Evolutionary conservation across 805 yeast genomes (phyloP).

Genomic region (Clavispora asparagi): DNA sequence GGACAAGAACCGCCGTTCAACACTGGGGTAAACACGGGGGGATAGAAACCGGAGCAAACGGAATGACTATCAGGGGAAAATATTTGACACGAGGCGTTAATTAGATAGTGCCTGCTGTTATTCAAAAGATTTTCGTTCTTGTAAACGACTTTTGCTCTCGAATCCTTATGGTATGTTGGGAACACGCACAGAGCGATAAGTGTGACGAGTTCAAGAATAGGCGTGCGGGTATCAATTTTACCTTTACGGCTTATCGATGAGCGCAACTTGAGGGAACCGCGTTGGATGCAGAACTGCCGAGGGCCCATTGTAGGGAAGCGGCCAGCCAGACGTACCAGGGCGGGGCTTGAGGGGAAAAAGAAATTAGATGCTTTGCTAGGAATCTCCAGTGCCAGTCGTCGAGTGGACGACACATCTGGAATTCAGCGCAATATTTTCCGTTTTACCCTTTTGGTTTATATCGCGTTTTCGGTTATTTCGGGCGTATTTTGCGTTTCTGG

Average conservation of each 20-base stretch:
- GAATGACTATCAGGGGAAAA: not conserved
- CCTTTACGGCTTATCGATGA: not conserved
- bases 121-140: not conserved
- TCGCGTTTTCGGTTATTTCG: too few relatives aligned
- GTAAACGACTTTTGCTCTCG: not conserved
- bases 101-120: not conserved
- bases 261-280: not conserved
- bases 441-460: too few relatives aligned
- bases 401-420: too few relatives aligned
- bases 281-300: not conserved
- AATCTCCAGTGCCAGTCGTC: too few relatives aligned
- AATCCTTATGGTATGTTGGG: not conserved
- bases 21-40: not conserved
- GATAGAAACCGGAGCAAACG: not conserved
- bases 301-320: too few relatives aligned
- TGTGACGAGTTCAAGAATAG: not conserved
- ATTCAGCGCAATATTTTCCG: too few relatives aligned
- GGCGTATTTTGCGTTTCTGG: too few relatives aligned
- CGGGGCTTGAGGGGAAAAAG: too few relatives aligned
- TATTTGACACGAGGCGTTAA: not conserved
- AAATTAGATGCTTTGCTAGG: too few relatives aligned
- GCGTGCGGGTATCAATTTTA: not conserved
- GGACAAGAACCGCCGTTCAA: not conserved
- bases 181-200: conserved; percentile 1
- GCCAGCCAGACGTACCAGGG: too few relatives aligned